These are phyloP conservation scores for Gynandropsis gynandra DNA, from an alignment of 345 rosid genomes.

Conservation along the genomic window DNA sequence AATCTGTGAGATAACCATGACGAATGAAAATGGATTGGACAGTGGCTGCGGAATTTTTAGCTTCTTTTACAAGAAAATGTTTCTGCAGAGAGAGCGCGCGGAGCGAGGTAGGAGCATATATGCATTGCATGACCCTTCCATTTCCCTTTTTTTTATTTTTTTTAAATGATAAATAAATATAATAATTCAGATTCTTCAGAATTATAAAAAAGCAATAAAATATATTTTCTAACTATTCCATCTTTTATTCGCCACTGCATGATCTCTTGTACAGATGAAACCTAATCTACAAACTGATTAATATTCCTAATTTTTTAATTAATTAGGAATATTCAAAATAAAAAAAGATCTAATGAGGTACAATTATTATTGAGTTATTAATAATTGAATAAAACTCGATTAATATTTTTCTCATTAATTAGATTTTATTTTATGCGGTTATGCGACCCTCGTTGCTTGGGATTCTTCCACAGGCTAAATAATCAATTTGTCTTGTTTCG, in stretches of 20 bases:
- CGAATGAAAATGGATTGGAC: slow-evolving; percentile 10
- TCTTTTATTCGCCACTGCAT: no score
- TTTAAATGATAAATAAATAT: slow-evolving; percentile 19
- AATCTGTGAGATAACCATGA: slow-evolving; percentile 19
- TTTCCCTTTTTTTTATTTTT: slow-evolving; percentile 22
- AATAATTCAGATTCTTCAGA: no score
- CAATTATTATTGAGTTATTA: neutral
- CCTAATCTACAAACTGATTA: no score
- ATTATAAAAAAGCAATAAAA: no score
- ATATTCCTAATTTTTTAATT: no score
- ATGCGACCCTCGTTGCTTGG: slow-evolving; percentile 25
- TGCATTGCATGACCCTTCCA: slow-evolving; percentile 15
- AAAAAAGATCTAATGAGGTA: neutral
- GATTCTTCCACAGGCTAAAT: slow-evolving; percentile 27
- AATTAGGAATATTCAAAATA: no score
- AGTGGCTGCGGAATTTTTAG: slow-evolving; percentile 10
- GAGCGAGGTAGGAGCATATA: slow-evolving; percentile 25
- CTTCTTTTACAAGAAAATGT: slow-evolving; percentile 26
- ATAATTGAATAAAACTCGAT: no score
- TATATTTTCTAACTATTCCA: no score
- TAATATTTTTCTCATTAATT: no score
- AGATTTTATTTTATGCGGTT: slow-evolving; percentile 5
- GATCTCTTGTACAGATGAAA: no score
- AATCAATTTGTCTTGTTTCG: no score
- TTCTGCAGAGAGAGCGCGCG: slow-evolving; percentile 24